Evolutionary conservation across 257 asterid species (phyloP).

Genomic region (Rauvolfia tetraphylla): DNA sequence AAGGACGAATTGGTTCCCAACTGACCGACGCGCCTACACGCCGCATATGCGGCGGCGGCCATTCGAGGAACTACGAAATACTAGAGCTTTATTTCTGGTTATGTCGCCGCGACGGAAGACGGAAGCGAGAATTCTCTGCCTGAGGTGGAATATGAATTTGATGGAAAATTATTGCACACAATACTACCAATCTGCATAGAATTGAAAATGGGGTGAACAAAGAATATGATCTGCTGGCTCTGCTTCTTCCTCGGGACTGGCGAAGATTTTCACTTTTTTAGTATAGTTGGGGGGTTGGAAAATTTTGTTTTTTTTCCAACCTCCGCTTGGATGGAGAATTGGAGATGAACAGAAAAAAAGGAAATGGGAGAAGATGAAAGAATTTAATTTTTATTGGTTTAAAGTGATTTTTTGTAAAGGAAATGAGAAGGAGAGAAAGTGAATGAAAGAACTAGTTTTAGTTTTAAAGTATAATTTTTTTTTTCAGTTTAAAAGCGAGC

Average conservation of each 20-base stretch:
- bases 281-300: too few relatives aligned
- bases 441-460: too few relatives aligned
- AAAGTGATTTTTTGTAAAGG: too few relatives aligned
- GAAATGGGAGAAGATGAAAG: too few relatives aligned
- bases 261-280: not conserved
- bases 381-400: too few relatives aligned
- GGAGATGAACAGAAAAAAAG: too few relatives aligned
- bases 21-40: slow-evolving; percentile 17
- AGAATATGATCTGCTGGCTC: not conserved
- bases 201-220: not conserved
- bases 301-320: too few relatives aligned
- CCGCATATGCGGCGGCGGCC: slow-evolving; percentile 25
- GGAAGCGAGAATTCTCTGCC: not conserved
- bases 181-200: too few relatives aligned
- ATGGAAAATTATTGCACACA: not conserved
- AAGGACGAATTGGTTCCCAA: slow-evolving; percentile 24
- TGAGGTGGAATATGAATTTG: not conserved
- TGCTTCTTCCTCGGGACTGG: not conserved
- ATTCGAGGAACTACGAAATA: not conserved
- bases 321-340: too few relatives aligned
- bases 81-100: not conserved
- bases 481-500: too few relatives aligned
- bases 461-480: too few relatives aligned
- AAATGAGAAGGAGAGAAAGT: too few relatives aligned
- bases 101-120: not conserved